phyloP scores from a whole-genome alignment of 2,329 filamentous ascomycete species.

The Cryoendolithus antarcticus region DNA sequence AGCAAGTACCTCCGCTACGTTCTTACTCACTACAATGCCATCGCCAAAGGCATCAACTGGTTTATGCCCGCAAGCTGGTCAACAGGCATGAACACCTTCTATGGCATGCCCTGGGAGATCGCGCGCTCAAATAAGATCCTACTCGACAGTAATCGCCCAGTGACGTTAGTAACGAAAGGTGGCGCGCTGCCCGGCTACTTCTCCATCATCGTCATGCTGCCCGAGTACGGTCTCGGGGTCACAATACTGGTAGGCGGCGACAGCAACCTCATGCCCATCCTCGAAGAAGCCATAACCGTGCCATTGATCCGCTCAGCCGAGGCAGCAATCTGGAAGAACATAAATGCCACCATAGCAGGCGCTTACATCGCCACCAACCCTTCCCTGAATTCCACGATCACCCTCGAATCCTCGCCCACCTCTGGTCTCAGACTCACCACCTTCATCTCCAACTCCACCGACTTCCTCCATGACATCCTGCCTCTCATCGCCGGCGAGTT shows the following conservation, averaged over 20 bases:
- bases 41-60: constrained; percentile 33
- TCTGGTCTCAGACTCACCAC: constrained; percentile 11
- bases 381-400: constrained; percentile 14
- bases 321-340: constrained; percentile 11
- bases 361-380: constrained; percentile 7
- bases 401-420: constrained; percentile 7
- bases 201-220: constrained; percentile 28
- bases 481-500: too few relatives aligned
- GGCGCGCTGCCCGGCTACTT: constrained; percentile 32
- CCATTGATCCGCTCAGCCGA: constrained; percentile 24
- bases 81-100: constrained; percentile 27
- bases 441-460: constrained; percentile 17
- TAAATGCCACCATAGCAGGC: constrained; percentile 10
- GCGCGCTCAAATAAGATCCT: constrained; percentile 31
- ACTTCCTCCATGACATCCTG: constrained; percentile 7
- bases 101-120: constrained; percentile 38
- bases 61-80: constrained; percentile 28
- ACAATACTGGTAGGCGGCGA: constrained; percentile 28
- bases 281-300: constrained; percentile 20
- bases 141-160: constrained; percentile 21
- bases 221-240: constrained; percentile 33
- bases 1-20: constrained; percentile 33
- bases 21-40: constrained; percentile 28
- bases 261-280: constrained; percentile 11
- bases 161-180: constrained; percentile 34